Percentiles rank a stretch among this genome's conserved stretches.
Conservation (phyloP, 192 early-diverging fungal genomes). For the Backusella tarrabulga region DNA sequence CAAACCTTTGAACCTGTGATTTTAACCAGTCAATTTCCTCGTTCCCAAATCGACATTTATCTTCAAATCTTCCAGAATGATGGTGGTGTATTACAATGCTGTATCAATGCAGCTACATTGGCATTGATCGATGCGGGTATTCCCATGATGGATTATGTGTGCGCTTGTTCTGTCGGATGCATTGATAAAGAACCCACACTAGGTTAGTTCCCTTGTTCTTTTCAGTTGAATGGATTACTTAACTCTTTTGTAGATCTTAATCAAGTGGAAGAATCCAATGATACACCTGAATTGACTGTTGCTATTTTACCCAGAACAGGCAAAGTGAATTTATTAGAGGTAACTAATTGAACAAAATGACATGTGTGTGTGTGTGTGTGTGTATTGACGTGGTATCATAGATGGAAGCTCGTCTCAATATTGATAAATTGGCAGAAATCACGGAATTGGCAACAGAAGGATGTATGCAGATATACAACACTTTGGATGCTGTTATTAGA, state of each 20-base stretch:
- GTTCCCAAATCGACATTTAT: conserved; percentile 92
- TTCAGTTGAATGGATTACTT: too few relatives aligned
- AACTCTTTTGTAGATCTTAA: conserved; percentile 67
- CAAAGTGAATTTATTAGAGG: conserved; percentile 78
- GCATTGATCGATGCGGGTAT: conserved; percentile 82
- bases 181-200: conserved; percentile 73
- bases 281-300: conserved; percentile 87
- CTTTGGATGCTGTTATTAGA: conserved; percentile 62
- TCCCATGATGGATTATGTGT: conserved; percentile 81
- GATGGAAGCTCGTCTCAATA: conserved; percentile 87
- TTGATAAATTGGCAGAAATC: conserved; percentile 72
- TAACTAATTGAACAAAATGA: conserved; percentile 17
- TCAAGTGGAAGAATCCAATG: conserved; percentile 81
- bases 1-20: conserved; percentile 93
- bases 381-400: conserved; percentile 20
- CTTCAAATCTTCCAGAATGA: conserved; percentile 93
- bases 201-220: conserved; percentile 36
- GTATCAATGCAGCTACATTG: conserved; percentile 83
- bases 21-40: conserved; percentile 67
- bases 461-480: conserved; percentile 60
- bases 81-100: conserved; percentile 74
- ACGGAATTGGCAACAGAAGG: conserved; percentile 66
- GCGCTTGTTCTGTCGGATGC: conserved; percentile 86
- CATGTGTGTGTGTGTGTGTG: too few relatives aligned
- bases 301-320: conserved; percentile 80